Percentiles rank a stretch among this genome's conserved stretches.
Conservation (phyloP, 1,284 basidiomycete genomes). For the Tilletia setariae region DNA sequence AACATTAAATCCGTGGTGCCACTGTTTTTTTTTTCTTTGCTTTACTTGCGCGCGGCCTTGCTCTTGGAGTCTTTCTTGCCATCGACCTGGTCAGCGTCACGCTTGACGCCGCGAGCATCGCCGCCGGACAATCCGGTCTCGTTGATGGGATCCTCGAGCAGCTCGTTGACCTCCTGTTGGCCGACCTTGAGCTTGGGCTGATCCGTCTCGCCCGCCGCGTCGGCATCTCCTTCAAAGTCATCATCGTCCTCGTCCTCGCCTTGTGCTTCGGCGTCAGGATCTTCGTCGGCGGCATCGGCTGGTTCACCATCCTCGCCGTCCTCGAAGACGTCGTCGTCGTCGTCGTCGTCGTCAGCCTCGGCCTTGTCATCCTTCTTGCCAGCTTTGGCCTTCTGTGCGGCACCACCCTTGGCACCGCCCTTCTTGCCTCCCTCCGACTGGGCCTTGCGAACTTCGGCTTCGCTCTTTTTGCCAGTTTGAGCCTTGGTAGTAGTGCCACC, state of each 20-base stretch:
- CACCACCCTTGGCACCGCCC: constrained; percentile 1
- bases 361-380: neutral
- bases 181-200: neutral
- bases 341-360: neutral
- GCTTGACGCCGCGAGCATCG: neutral
- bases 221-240: neutral
- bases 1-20: no score
- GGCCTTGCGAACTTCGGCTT: constrained; percentile 1
- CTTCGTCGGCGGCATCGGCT: constrained; percentile 5
- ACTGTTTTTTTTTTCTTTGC: no score
- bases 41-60: constrained; percentile 10
- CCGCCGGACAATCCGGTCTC: neutral
- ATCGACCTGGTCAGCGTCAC: neutral
- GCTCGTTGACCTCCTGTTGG: neutral
- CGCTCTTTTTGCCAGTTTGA: constrained; percentile 1
- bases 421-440: constrained; percentile 7
- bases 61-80: neutral
- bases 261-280: neutral
- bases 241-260: neutral
- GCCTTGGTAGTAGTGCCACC: neutral
- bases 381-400: neutral
- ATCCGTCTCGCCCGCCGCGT: neutral
- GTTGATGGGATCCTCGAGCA: neutral
- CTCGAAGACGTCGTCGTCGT: constrained; percentile 8
- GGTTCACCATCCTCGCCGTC: neutral